Base-by-base conservation (phyloP, 139 green algal genomes). In the Closterium sp. region DNA sequence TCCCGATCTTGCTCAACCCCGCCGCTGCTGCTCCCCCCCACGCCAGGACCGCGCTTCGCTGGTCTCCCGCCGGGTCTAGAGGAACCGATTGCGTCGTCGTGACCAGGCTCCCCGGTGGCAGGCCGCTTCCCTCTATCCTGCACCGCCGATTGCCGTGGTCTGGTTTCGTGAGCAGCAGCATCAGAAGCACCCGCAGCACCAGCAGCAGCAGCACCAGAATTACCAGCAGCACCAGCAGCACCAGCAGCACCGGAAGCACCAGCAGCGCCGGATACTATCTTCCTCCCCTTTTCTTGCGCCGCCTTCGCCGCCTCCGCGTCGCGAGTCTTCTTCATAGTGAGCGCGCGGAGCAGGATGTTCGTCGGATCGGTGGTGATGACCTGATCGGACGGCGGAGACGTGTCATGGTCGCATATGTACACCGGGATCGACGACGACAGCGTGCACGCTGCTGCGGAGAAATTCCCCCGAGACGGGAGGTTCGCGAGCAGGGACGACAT, bases 381-480 rank as follows among this genome's bases (percentile, higher is more conserved):
- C 31, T 93, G 90, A 34, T 93, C 38, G 21, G 55, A 33, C 23
- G 89, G 89, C 85, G 89, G 89, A 36, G 36, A 66, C 23, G 89
- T 92, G 89, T 92, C 89, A 64, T 92, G 83, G 89, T 92, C 89
- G 89, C 89, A 92, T 25, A 92, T 84, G 89, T 92, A 92, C 33
- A 91, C 89, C 16, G 87, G 35, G 31, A 89, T 69, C 43, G 43
- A 69, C 43, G 43, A 69, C 9, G 43, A 69, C 43, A 69, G 10
- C 43, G 43, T 69, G 43, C 43, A 69, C 43, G 43, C 43, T 1
- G 43, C 43, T 16, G 43, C 43, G 43, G 43, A 69, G 43, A 69
- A 69, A 69, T 69, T 69, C 12, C 43, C 43, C 12, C 43, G 43
- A 69, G 43, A 69, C 43, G 43, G 43, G 23, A 69, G 43, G 43